Evolutionary conservation across 805 yeast genomes (phyloP).

Genomic region (Yarrowia sp.): DNA sequence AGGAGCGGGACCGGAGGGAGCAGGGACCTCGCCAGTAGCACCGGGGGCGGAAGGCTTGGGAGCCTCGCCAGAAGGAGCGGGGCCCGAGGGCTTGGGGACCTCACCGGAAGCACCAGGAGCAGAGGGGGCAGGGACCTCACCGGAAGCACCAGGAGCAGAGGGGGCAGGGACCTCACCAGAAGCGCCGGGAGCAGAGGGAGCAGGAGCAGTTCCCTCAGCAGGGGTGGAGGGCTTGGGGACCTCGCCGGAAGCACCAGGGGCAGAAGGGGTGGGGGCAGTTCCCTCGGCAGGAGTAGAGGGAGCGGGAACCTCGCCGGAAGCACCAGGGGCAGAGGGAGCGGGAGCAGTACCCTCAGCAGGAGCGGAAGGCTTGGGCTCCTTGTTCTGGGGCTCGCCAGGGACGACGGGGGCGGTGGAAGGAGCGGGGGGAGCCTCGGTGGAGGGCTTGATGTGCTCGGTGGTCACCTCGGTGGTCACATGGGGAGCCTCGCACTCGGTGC

Average conservation of each 20-base stretch:
- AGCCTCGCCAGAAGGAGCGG: too few species aligned
- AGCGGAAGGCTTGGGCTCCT: background rate
- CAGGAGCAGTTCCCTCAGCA: too few species aligned
- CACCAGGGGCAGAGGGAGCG: background rate
- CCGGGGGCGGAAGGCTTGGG: too few species aligned
- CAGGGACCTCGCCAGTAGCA: too few species aligned
- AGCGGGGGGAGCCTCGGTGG: background rate
- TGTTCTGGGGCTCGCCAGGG: background rate
- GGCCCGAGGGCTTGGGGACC: background rate
- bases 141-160: too few species aligned
- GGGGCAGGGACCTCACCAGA: too few species aligned
- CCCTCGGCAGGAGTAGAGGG: too few species aligned
- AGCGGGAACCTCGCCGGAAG: too few species aligned
- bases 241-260: background rate
- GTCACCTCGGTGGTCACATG: background rate
- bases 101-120: background rate
- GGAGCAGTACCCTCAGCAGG: background rate
- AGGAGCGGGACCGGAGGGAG: too few species aligned
- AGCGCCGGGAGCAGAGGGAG: too few species aligned
- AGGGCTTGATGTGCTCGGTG: background rate
- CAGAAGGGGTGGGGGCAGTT: too few species aligned
- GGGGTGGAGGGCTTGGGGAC: background rate
- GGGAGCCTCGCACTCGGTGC: slow-evolving; percentile 15
- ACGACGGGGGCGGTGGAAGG: background rate
- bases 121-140: too few species aligned